Percentiles rank a stretch among this genome's conserved stretches.
These are phyloP conservation scores for Nitzschia putrida DNA, from an alignment of 108 stramenopile species.

Conservation along the genomic window DNA sequence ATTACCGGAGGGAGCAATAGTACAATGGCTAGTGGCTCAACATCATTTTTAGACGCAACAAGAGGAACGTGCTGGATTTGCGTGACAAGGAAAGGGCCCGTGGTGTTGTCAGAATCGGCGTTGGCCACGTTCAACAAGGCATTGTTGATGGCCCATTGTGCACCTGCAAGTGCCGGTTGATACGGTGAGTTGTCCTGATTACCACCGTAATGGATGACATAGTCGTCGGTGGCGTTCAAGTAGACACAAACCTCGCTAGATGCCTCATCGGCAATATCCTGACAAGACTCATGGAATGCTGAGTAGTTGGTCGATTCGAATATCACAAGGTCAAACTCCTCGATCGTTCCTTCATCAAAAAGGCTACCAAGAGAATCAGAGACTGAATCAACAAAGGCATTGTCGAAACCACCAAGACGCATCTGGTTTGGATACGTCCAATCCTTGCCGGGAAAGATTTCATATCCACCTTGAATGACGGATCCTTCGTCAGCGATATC, in stretches of 20 bases:
- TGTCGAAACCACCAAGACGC: slow-evolving; percentile 2
- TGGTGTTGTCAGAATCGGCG: background rate
- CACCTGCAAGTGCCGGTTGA: slow-evolving; percentile 22
- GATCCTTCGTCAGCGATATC: slow-evolving; percentile 12
- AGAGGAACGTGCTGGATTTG: slow-evolving; percentile 11
- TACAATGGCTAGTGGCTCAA: slow-evolving; percentile 10
- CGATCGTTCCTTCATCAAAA: background rate
- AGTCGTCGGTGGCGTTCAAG: slow-evolving; percentile 17
- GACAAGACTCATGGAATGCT: slow-evolving; percentile 1
- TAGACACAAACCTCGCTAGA: slow-evolving; percentile 27
- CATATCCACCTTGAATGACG: slow-evolving; percentile 1
- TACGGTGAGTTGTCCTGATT: slow-evolving; percentile 14
- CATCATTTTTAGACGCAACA: background rate
- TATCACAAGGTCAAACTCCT: background rate
- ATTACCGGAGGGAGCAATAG: slow-evolving; percentile 21
- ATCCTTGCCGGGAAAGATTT: background rate
- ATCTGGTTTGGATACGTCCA: slow-evolving; percentile 8
- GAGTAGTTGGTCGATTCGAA: background rate
- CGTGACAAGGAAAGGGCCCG: background rate
- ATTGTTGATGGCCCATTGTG: slow-evolving; percentile 35
- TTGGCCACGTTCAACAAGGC: slow-evolving; percentile 17
- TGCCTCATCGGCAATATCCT: slow-evolving; percentile 7
- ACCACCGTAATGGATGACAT: slow-evolving; percentile 34
- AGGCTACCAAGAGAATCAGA: background rate
- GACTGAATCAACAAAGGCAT: slow-evolving; percentile 1